Evolutionary conservation across 78 protist genomes (phyloP).

Genomic region (Cyanophora paradoxa): DNA sequence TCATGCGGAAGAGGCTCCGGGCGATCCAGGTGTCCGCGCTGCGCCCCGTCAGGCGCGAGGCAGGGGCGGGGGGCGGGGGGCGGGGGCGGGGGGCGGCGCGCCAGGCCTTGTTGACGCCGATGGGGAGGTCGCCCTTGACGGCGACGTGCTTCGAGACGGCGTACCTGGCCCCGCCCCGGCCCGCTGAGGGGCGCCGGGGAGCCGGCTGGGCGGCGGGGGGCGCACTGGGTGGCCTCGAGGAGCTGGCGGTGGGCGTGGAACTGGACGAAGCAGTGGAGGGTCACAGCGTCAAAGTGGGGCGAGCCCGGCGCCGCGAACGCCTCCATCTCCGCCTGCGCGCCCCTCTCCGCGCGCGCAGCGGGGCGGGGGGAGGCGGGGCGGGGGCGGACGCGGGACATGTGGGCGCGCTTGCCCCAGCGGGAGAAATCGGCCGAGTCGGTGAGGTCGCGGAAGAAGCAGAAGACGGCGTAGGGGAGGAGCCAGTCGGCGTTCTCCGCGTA

Average conservation of each 20-base stretch:
- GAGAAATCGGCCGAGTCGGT: constrained; percentile 40
- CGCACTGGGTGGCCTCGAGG: constrained; percentile 40
- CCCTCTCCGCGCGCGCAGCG: too few relatives aligned
- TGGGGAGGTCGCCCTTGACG: constrained; percentile 85
- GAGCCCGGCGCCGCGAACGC: constrained; percentile 3
- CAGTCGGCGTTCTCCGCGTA: constrained; percentile 43
- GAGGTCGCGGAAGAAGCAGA: constrained; percentile 43
- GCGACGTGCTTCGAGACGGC: constrained; percentile 39
- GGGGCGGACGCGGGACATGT: too few relatives aligned
- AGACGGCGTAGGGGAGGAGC: constrained; percentile 66
- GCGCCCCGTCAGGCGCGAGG: neutral
- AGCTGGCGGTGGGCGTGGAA: constrained; percentile 61
- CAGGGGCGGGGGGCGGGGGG: constrained; percentile 32
- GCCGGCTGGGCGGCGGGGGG: neutral
- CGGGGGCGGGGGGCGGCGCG: constrained; percentile 54
- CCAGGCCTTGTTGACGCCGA: constrained; percentile 77
- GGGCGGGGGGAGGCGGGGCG: too few relatives aligned
- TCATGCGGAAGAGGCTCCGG: constrained; percentile 52
- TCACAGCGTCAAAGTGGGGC: constrained; percentile 32
- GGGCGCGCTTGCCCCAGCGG: constrained; percentile 45
- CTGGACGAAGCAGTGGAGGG: constrained; percentile 57
- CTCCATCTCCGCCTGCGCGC: neutral
- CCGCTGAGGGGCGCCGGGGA: too few relatives aligned
- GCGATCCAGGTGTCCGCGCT: constrained; percentile 63
- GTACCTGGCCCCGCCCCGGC: constrained; percentile 11